Percentiles rank a stretch among this genome's conserved stretches.
Evolutionary conservation across 1,284 basidiomycete genomes (phyloP).

Genomic region (Cystobasidium sp.): DNA sequence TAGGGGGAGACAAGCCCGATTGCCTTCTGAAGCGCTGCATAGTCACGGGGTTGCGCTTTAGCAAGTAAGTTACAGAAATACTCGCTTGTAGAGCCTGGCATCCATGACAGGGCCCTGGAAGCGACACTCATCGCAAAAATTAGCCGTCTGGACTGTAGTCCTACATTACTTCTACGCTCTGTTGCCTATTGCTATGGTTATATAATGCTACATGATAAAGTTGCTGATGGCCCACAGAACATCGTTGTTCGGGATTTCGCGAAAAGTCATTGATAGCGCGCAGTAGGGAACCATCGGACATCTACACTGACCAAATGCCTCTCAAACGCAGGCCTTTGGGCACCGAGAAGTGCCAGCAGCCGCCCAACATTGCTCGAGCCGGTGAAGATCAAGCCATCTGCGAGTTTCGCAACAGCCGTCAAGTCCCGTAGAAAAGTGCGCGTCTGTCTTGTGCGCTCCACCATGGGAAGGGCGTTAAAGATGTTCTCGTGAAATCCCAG

Average conservation of each 20-base stretch:
- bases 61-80: too few species aligned
- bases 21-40: not conserved
- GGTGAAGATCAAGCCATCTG: constrained; percentile 51
- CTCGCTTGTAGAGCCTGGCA: too few species aligned
- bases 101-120: too few species aligned
- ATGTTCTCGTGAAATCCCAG: constrained; percentile 44
- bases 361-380: constrained; percentile 51
- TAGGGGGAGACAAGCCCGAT: constrained; percentile 22
- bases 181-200: too few species aligned
- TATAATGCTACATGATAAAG: too few species aligned
- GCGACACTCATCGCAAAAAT: too few species aligned
- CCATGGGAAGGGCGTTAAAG: constrained; percentile 49
- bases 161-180: too few species aligned
- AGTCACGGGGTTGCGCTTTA: not conserved
- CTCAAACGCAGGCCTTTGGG: not conserved
- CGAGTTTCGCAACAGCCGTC: constrained; percentile 42
- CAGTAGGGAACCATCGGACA: constrained; percentile 47
- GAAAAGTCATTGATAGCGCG: constrained; percentile 15
- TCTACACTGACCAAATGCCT: constrained; percentile 48
- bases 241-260: not conserved
- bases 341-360: constrained; percentile 47
- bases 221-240: not conserved
- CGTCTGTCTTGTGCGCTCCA: constrained; percentile 39
- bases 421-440: constrained; percentile 51
- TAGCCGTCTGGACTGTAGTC: too few species aligned